Evolutionary conservation across 768 basidiomycete genomes (phyloP).

Genomic region (Thelephora aurantiotincta): DNA sequence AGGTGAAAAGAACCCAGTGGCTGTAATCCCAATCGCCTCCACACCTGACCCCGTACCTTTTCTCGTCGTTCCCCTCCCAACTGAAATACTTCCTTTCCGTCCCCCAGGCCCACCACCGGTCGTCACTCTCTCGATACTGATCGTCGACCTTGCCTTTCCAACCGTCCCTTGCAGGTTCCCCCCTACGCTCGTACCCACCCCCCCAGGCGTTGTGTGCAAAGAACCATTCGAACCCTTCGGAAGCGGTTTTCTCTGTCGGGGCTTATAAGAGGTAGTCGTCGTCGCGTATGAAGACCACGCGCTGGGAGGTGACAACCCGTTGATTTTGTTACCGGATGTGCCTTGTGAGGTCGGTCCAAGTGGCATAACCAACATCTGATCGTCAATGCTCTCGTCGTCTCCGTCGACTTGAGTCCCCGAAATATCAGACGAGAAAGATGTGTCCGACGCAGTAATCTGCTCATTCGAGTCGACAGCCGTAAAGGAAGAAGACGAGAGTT

Average conservation of each 20-base stretch:
- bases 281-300: constrained; percentile 17
- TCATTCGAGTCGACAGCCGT: constrained; percentile 7
- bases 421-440: constrained; percentile 4
- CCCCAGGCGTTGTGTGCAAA: constrained; percentile 19
- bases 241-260: not conserved
- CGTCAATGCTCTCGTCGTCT: constrained; percentile 65
- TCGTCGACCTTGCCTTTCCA: constrained; percentile 37
- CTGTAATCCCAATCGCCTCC: constrained; percentile 62
- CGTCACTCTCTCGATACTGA: constrained; percentile 47
- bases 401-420: not conserved
- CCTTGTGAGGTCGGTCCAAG: constrained; percentile 28
- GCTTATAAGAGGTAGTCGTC: constrained; percentile 3
- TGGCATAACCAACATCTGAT: constrained; percentile 63
- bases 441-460: constrained; percentile 7
- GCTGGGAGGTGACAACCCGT: constrained; percentile 18
- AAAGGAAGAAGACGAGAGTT: constrained; percentile 2
- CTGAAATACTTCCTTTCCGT: constrained; percentile 43
- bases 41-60: constrained; percentile 64
- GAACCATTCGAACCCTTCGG: constrained; percentile 15
- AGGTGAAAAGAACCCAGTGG: constrained; percentile 62
- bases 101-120: constrained; percentile 11
- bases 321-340: constrained; percentile 1
- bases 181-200: constrained; percentile 12
- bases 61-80: constrained; percentile 44
- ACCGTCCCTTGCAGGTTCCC: constrained; percentile 19